A percentile compares a stretch with the other conserved stretches of the same genome.
Conservation (phyloP, 148 eudicot genomes). For the Amaranthus cruentus region DNA sequence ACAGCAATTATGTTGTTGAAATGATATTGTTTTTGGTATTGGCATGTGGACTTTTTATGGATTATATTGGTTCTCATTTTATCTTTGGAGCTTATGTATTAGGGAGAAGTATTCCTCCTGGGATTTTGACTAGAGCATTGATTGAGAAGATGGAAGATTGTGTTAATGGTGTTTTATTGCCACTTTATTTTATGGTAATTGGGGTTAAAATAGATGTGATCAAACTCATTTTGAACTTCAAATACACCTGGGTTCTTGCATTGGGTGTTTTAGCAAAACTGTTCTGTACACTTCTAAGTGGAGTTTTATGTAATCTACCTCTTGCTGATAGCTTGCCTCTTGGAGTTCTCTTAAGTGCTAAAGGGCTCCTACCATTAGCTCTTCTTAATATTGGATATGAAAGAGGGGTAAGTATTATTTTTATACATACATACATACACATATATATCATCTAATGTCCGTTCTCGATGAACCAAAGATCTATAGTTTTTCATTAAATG, state of each 20-base stretch:
- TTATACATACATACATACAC: background rate
- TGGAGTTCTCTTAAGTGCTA: constrained; percentile 43
- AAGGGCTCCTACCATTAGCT: constrained; percentile 46
- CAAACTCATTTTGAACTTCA: background rate
- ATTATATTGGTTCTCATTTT: constrained; percentile 43
- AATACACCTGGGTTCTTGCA: background rate
- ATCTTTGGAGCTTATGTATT: constrained; percentile 48
- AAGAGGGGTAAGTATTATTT: constrained; percentile 34
- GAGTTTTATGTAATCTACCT: constrained; percentile 6
- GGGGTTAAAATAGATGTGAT: constrained; percentile 28
- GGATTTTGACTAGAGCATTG: constrained; percentile 30
- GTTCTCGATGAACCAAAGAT: too few relatives aligned
- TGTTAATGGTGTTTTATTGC: constrained; percentile 49
- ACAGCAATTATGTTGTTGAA: constrained; percentile 30
- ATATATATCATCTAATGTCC: too few relatives aligned
- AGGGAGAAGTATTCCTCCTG: constrained; percentile 50
- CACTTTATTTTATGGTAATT: constrained; percentile 38
- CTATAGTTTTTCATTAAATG: too few relatives aligned
- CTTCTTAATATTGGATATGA: constrained; percentile 37
- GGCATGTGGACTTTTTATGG: constrained; percentile 32
- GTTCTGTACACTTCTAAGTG: constrained; percentile 25
- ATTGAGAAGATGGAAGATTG: constrained; percentile 59
- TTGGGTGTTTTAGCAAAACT: constrained; percentile 25
- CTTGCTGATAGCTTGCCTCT: constrained; percentile 33
- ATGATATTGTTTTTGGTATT: constrained; percentile 32